Evolutionary conservation across 1,284 basidiomycete genomes (phyloP).

Genomic region (Ganoderma sinense): DNA sequence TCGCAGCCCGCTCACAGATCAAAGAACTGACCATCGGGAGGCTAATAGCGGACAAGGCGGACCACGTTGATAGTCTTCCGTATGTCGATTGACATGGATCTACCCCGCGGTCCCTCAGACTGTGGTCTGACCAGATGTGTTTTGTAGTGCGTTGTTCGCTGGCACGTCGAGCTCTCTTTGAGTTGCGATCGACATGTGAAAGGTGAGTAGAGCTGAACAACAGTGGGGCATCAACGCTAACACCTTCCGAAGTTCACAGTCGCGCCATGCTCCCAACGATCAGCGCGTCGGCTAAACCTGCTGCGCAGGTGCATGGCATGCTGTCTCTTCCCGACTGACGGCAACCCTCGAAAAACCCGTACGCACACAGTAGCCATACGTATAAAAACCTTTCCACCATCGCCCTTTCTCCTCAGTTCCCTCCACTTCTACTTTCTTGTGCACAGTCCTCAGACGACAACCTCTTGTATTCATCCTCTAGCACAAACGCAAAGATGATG

Average conservation of each 20-base stretch:
- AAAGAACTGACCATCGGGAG: neutral
- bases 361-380: too few species aligned
- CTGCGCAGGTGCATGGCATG: neutral
- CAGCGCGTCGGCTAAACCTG: neutral
- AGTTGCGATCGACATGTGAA: neutral
- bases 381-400: neutral
- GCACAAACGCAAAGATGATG: constrained; percentile 7
- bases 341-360: neutral
- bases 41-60: neutral
- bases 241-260: constrained; percentile 1
- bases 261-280: neutral
- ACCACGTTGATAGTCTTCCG: neutral
- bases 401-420: neutral
- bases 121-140: too few species aligned
- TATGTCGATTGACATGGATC: neutral
- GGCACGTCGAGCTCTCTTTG: neutral
- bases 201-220: neutral
- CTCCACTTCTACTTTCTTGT: neutral
- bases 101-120: neutral
- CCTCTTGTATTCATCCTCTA: neutral
- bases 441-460: neutral
- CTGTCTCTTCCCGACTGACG: neutral
- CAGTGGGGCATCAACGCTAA: neutral
- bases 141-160: neutral
- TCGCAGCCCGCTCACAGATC: neutral